Conservation (phyloP, 2,329 filamentous ascomycete species). For the Sphaerulina populicola region DNA sequence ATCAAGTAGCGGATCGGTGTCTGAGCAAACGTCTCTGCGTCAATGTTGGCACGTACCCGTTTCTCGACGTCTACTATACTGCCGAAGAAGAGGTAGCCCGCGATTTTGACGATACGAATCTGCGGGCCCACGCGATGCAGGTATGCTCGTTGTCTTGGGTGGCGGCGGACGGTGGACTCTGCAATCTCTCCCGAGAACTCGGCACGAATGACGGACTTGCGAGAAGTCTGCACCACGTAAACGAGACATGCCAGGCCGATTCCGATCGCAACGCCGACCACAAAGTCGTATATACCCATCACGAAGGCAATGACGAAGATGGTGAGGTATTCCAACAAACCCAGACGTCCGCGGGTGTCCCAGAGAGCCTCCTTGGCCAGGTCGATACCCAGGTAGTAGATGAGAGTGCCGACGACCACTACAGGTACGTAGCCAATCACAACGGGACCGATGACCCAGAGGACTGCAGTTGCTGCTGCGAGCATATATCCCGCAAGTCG, state of each 20-base stretch:
- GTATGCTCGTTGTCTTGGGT: slow-evolving; percentile 80
- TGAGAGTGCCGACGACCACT: slow-evolving; percentile 91
- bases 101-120: slow-evolving; percentile 83
- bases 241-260: slow-evolving; percentile 87
- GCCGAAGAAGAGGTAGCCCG: slow-evolving; percentile 95
- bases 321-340: slow-evolving; percentile 79
- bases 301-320: slow-evolving; percentile 82
- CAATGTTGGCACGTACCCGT: slow-evolving; percentile 70
- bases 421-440: slow-evolving; percentile 92
- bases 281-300: slow-evolving; percentile 96
- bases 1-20: slow-evolving; percentile 83
- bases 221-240: slow-evolving; percentile 83
- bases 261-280: slow-evolving; percentile 83
- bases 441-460: slow-evolving; percentile 76
- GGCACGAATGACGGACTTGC: slow-evolving; percentile 78
- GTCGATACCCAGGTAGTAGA: slow-evolving; percentile 91
- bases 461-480: slow-evolving; percentile 66
- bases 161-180: slow-evolving; percentile 83
- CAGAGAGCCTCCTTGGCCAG: slow-evolving; percentile 81
- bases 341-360: slow-evolving; percentile 79
- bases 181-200: slow-evolving; percentile 86
- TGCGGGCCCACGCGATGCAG: slow-evolving; percentile 77
- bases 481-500: slow-evolving; percentile 79
- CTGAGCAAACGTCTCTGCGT: slow-evolving; percentile 68
- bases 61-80: slow-evolving; percentile 94